phyloP scores from a whole-genome alignment of 2,329 filamentous ascomycete species.

The Fusarium veterinarium region DNA sequence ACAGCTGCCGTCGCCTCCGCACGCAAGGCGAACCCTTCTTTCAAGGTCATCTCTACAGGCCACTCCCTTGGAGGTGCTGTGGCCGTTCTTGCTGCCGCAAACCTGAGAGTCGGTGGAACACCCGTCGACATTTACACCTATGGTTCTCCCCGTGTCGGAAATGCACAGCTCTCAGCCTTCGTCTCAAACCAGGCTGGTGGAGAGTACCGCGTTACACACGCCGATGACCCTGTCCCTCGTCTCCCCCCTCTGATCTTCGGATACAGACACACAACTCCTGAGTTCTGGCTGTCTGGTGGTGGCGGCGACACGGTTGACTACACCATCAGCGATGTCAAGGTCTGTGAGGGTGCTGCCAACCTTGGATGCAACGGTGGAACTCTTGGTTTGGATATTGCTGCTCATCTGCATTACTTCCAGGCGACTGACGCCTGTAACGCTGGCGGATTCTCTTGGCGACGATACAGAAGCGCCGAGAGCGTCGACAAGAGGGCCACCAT shows the following conservation, averaged over 20 bases:
- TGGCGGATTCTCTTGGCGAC: constrained; percentile 43
- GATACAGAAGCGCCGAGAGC: constrained; percentile 18
- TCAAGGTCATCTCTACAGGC: constrained; percentile 69
- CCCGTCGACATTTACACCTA: constrained; percentile 71
- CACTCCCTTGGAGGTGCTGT: constrained; percentile 77
- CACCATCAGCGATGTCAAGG: constrained; percentile 53
- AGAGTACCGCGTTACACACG: constrained; percentile 75
- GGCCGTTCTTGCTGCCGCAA: constrained; percentile 68
- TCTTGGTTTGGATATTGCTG: constrained; percentile 55
- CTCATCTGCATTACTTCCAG: constrained; percentile 64
- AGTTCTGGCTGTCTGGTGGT: constrained; percentile 70
- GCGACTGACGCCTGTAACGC: constrained; percentile 54
- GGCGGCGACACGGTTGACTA: constrained; percentile 50
- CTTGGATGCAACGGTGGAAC: constrained; percentile 63
- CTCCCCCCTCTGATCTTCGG: constrained; percentile 71
- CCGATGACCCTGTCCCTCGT: constrained; percentile 73
- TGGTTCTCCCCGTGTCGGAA: constrained; percentile 74
- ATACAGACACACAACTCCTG: constrained; percentile 75
- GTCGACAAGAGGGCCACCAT: constrained; percentile 28
- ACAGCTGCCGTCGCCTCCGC: constrained; percentile 58
- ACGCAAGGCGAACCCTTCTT: constrained; percentile 59
- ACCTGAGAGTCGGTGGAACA: constrained; percentile 62
- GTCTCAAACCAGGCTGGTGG: constrained; percentile 63
- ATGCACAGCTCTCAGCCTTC: constrained; percentile 64
- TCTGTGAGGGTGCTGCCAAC: constrained; percentile 62